Conservation (phyloP, 352 stramenopile genomes). For the Proteromonas lacertae region DNA sequence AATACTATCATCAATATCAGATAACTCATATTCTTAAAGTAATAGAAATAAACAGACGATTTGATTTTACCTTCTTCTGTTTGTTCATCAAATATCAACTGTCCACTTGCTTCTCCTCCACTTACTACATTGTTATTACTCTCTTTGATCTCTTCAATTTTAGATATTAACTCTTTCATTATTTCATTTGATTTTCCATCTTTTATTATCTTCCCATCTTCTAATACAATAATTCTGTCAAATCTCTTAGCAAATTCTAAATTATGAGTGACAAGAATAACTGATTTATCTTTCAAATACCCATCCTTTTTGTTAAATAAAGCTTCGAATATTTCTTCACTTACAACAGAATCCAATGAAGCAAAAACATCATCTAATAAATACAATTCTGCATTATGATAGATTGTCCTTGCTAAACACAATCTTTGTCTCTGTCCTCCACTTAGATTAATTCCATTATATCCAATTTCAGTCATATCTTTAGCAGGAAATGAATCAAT, state of each 20-base stretch:
- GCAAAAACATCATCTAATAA: constrained; percentile 12
- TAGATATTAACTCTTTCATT: too few relatives aligned
- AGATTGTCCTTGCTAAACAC: constrained; percentile 10
- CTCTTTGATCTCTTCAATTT: too few relatives aligned
- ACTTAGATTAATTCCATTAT: constrained; percentile 13
- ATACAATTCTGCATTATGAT: constrained; percentile 11
- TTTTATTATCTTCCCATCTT: too few relatives aligned
- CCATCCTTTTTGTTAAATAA: constrained; percentile 7
- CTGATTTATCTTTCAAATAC: constrained; percentile 6
- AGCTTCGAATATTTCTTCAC: constrained; percentile 5
- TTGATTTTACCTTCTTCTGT: too few relatives aligned
- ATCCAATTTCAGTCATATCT: constrained; percentile 11
- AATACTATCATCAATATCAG: too few relatives aligned
- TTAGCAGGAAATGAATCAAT: constrained; percentile 7
- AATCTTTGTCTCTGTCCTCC: constrained; percentile 13
- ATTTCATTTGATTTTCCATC: too few relatives aligned
- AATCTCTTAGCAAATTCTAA: constrained; percentile 5
- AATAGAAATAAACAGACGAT: too few relatives aligned
- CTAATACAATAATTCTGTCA: constrained; percentile 8
- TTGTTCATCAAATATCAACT: too few relatives aligned
- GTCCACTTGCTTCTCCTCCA: too few relatives aligned
- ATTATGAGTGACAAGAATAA: constrained; percentile 10
- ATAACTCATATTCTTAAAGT: too few relatives aligned
- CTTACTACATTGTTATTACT: too few relatives aligned
- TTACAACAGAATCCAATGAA: constrained; percentile 13